Base-by-base conservation (phyloP, 352 stramenopile species). In the Phytophthora constricta region DNA sequence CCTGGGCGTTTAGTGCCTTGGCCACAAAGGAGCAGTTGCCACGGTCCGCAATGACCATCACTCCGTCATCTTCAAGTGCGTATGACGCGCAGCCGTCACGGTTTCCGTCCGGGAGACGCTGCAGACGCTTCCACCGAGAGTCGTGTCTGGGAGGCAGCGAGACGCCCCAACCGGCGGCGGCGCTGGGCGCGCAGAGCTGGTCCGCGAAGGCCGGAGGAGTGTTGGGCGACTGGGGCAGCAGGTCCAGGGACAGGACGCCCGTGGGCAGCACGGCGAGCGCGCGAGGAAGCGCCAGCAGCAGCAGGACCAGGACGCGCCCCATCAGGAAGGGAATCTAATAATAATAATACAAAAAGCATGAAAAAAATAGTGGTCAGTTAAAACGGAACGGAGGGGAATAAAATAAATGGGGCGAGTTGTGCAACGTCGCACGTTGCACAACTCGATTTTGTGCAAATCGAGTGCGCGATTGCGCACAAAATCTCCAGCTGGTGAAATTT, bases 11-110 rank as follows among this genome's bases (percentile, higher is more conserved):
- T 13, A 75, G 51, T 17, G 86, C 82, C 63, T 94, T 94, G 4
- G 76, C 28, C 20, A 91, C 59, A 58, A 92, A 94, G 22, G 84
- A 91, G 62, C 86, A 94, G 55, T 91, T 91, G 58, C 86, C 86
- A 11, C 86, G 84, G 48, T 94, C 77, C 27, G 77, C 80, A 13
- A 94, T 60, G n/a, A 90, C 76, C 33, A 89, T 62, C 20, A 62
- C 62, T 26, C 69, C 70, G 76, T 61, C 42, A 47, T 33, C 9
- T 11, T 55, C 27, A n/a, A 58, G 48, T 5, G 54, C 47, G 58
- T 89, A 88, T 31, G 67, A 55, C 17, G 45, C 46, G 28, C 82
- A 90, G 2, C 82, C 82, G 16, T 85, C 70, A 19, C 70, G 70
- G 33, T 89, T 81, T 3, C 42, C 41, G 14, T 27, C 52, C 1